Percentiles rank a stretch among this genome's conserved stretches.
Conservation (phyloP, 495 filamentous ascomycete species). For the Apodospora peruviana region DNA sequence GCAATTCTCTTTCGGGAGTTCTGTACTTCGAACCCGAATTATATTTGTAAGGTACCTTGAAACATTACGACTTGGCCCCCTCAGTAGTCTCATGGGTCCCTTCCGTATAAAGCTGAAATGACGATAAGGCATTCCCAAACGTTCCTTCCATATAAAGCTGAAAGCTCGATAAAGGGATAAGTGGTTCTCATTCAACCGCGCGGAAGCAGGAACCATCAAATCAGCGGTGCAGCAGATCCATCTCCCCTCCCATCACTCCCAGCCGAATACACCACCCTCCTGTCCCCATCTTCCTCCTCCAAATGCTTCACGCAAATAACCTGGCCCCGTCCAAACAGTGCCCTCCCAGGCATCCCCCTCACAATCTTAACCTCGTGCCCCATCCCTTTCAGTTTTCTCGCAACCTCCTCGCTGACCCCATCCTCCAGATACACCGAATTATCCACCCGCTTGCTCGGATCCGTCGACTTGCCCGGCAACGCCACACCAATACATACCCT, state of each 20-base stretch:
- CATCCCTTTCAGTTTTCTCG: slow-evolving; percentile 50
- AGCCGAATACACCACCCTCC: slow-evolving; percentile 59
- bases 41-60: too few species aligned
- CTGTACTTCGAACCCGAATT: too few species aligned
- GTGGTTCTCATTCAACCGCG: too few species aligned
- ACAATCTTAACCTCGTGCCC: slow-evolving; percentile 65
- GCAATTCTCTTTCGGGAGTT: too few species aligned
- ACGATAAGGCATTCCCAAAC: too few species aligned
- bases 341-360: slow-evolving; percentile 54
- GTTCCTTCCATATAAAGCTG: too few species aligned
- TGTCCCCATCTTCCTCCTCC: slow-evolving; percentile 50
- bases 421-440: slow-evolving; percentile 62
- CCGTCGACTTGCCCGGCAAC: slow-evolving; percentile 35
- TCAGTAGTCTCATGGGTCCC: too few species aligned
- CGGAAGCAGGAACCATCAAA: neutral
- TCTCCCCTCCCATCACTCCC: slow-evolving; percentile 78
- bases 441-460: slow-evolving; percentile 19
- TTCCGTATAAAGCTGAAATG: too few species aligned
- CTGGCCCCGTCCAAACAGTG: slow-evolving; percentile 74
- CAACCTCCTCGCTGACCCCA: slow-evolving; percentile 58
- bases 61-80: too few species aligned
- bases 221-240: slow-evolving; percentile 59
- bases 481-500: slow-evolving; percentile 65
- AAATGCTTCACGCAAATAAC: slow-evolving; percentile 49
- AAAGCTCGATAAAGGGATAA: too few species aligned